Conservation (phyloP, 164 flowering plant species). For the Tetracentron sinense region DNA sequence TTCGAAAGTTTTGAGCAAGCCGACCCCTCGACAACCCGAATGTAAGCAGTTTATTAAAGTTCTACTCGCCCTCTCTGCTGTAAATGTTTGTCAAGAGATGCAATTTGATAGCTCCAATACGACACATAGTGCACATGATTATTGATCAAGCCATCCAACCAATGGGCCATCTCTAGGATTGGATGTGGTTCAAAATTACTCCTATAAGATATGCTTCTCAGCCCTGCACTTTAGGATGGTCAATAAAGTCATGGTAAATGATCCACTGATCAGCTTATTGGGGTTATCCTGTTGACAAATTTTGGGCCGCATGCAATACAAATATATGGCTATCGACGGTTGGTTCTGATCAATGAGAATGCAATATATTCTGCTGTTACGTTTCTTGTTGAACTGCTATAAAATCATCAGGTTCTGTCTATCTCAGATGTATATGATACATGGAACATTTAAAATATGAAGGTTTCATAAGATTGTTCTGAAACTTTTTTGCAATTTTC, state of each 20-base stretch:
- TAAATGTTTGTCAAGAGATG: neutral
- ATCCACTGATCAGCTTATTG: neutral
- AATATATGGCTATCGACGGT: neutral
- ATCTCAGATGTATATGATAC: neutral
- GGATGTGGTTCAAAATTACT: neutral
- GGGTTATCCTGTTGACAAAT: neutral
- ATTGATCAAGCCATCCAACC: neutral
- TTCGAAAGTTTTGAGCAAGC: slow-evolving; percentile 99
- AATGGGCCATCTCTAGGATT: neutral
- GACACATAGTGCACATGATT: neutral
- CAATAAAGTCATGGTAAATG: neutral
- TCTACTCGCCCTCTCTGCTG: neutral
- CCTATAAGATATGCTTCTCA: neutral
- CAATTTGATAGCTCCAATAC: neutral
- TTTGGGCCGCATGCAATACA: neutral
- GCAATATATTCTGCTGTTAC: neutral
- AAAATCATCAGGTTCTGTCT: neutral
- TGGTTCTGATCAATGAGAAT: slow-evolving; percentile 4
- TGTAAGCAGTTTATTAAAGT: slow-evolving; percentile 41
- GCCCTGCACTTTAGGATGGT: neutral
- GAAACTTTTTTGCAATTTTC: slow-evolving; percentile 25
- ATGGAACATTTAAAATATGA: neutral
- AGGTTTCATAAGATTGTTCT: slow-evolving; percentile 3
- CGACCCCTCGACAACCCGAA: slow-evolving; percentile 91
- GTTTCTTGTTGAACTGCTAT: neutral